These are phyloP conservation scores for Linaria vulgaris DNA, from an alignment of 257 asterid species.

Conservation along the genomic window DNA sequence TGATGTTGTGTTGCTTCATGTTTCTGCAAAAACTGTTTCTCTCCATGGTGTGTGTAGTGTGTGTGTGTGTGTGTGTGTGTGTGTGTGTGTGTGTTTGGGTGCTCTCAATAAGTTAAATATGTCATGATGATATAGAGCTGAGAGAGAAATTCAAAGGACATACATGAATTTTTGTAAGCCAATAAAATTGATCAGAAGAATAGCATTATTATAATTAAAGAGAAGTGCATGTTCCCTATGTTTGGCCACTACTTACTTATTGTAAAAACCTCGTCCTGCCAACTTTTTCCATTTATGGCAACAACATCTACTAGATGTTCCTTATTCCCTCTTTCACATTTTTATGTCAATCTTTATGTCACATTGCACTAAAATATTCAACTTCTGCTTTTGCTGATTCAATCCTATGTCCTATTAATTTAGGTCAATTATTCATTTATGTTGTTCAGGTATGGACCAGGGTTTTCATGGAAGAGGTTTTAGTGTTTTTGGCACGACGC, in stretches of 20 bases:
- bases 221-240: constrained; percentile 58
- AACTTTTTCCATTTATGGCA: constrained; percentile 49
- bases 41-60: constrained; percentile 27
- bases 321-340: constrained; percentile 47
- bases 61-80: constrained; percentile 14
- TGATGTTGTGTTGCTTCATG: constrained; percentile 20
- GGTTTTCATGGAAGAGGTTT: too few relatives aligned
- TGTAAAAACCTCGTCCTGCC: constrained; percentile 56
- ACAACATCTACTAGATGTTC: constrained; percentile 52
- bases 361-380: constrained; percentile 12
- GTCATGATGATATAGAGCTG: constrained; percentile 11
- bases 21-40: constrained; percentile 20
- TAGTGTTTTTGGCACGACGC: too few relatives aligned
- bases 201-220: constrained; percentile 40
- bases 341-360: constrained; percentile 45
- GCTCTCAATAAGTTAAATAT: neutral
- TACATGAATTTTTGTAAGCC: too few relatives aligned
- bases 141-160: too few relatives aligned
- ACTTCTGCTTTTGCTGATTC: constrained; percentile 25
- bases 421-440: constrained; percentile 19
- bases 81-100: neutral
- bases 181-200: too few relatives aligned
- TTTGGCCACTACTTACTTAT: constrained; percentile 52
- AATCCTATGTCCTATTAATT: constrained; percentile 26
- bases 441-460: constrained; percentile 3